phyloP scores from a whole-genome alignment of 2,329 filamentous ascomycete species.

The Diaporthe capsici region DNA sequence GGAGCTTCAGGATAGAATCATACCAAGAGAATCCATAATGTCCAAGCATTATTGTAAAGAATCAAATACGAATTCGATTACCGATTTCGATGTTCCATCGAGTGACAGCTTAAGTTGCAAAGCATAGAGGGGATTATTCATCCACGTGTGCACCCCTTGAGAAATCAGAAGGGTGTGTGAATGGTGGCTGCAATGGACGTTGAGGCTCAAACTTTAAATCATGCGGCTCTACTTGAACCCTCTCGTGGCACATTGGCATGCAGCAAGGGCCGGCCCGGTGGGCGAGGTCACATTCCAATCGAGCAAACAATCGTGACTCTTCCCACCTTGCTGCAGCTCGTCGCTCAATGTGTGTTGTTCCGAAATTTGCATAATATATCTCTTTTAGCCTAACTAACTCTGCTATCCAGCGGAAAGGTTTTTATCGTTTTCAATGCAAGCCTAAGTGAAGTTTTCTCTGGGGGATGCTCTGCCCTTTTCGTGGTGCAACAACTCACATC shows the following conservation, averaged over 20 bases:
- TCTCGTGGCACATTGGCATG: neutral
- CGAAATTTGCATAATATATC: too few species aligned
- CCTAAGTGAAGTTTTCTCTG: neutral
- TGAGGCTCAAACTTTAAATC: slow-evolving; percentile 1
- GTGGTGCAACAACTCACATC: neutral
- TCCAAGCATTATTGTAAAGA: slow-evolving; percentile 11
- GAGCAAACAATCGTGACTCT: neutral
- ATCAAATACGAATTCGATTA: neutral
- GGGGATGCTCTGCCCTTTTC: neutral
- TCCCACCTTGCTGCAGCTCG: neutral
- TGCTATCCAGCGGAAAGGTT: neutral
- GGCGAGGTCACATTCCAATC: neutral
- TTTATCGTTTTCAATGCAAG: neutral
- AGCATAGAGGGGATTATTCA: neutral
- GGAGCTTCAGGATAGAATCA: slow-evolving; percentile 13
- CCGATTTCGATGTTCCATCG: neutral
- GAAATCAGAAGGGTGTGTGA: neutral
- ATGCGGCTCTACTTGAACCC: neutral
- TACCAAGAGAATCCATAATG: slow-evolving; percentile 1
- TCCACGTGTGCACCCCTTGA: neutral
- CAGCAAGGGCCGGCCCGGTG: neutral
- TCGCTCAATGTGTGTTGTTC: too few species aligned
- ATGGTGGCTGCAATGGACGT: neutral
- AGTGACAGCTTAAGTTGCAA: too few species aligned
- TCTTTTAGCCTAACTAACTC: too few species aligned